Conservation (phyloP, 2,329 filamentous ascomycete species). For the Scopulariopsis brevicaulis region DNA sequence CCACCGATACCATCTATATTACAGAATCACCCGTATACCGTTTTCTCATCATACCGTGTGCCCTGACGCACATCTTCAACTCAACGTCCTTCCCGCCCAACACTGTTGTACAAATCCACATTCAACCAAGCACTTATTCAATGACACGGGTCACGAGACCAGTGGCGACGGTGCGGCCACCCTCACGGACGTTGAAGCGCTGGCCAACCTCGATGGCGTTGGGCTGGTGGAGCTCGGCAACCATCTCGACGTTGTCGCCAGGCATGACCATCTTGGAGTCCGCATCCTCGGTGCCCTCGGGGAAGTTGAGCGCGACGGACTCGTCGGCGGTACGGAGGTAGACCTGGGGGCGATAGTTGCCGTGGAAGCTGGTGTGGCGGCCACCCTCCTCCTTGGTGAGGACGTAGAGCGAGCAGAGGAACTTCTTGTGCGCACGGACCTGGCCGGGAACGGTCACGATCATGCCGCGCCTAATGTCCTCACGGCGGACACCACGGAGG, state of each 20-base stretch:
- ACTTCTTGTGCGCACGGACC: constrained; percentile 80
- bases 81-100: background rate
- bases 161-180: constrained; percentile 79
- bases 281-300: constrained; percentile 66
- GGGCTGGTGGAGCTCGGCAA: constrained; percentile 73
- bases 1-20: background rate
- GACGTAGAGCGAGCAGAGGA: constrained; percentile 93
- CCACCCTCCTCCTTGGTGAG: constrained; percentile 97
- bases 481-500: constrained; percentile 88
- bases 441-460: constrained; percentile 75
- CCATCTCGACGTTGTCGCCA: constrained; percentile 98
- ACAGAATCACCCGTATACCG: background rate
- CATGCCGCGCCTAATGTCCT: constrained; percentile 93
- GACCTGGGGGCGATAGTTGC: constrained; percentile 96
- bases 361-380: constrained; percentile 86
- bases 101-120: background rate
- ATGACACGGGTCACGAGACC: constrained; percentile 69
- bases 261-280: constrained; percentile 83
- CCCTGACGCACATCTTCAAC: background rate
- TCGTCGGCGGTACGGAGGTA: constrained; percentile 89
- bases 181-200: constrained; percentile 97
- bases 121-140: constrained; percentile 26
- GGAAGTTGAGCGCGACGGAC: constrained; percentile 71
- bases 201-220: constrained; percentile 84
- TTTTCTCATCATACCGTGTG: background rate